Conservation (phyloP, 192 early-diverging fungal genomes). For the Coemansia sp. region DNA sequence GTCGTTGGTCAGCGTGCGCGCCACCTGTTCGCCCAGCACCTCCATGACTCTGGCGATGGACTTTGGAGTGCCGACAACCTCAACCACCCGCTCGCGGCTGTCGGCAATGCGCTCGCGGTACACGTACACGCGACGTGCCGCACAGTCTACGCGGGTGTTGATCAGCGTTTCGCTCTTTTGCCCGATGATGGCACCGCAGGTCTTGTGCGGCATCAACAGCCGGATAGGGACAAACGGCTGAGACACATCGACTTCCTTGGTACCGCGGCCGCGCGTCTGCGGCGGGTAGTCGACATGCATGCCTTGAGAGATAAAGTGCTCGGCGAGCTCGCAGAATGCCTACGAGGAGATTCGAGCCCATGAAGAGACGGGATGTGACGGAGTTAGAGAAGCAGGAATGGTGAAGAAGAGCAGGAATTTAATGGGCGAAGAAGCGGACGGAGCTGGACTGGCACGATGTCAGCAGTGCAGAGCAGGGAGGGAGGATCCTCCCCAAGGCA, state of each 20-base stretch:
- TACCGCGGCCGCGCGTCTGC: conserved; percentile 36
- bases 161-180: conserved; percentile 53
- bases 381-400: background rate
- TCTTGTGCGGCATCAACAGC: conserved; percentile 50
- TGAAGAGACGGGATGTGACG: background rate
- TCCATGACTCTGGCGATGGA: conserved; percentile 34
- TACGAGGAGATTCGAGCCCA: conserved; percentile 7
- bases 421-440: no score
- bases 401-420: no score
- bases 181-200: conserved; percentile 51
- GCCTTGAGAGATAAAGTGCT: conserved; percentile 52
- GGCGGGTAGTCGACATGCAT: conserved; percentile 51
- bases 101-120: conserved; percentile 52
- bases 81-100: conserved; percentile 51
- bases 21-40: conserved; percentile 41
- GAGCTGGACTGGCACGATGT: no score
- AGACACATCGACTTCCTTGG: conserved; percentile 40
- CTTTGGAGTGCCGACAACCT: conserved; percentile 43
- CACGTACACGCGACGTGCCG: conserved; percentile 47
- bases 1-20: conserved; percentile 37
- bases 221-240: conserved; percentile 48
- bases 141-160: conserved; percentile 43
- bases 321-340: conserved; percentile 48
- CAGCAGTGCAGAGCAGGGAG: no score
- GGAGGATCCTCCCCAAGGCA: no score